Percentiles rank a stretch among this genome's conserved stretches.
These are phyloP conservation scores for Aspergillus versicolor DNA, from an alignment of 2,329 filamentous ascomycete genomes.

Conservation along the genomic window DNA sequence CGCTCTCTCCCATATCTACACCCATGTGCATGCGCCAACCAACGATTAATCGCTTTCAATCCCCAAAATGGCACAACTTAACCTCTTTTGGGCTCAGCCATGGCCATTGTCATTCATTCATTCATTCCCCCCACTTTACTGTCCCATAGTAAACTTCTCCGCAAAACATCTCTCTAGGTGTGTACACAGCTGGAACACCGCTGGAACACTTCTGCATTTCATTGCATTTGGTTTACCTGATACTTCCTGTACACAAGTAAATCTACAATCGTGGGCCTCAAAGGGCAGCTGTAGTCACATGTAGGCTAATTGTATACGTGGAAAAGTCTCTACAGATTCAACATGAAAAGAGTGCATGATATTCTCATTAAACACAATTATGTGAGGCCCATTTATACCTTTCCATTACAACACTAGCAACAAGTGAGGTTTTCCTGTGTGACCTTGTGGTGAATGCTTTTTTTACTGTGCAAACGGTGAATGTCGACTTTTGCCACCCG, in stretches of 20 bases:
- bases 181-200: neutral
- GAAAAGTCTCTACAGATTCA: too few species aligned
- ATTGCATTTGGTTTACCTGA: neutral
- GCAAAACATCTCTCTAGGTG: neutral
- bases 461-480: too few species aligned
- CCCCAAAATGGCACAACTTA: neutral
- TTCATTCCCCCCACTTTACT: neutral
- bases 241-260: neutral
- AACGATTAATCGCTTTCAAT: neutral
- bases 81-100: neutral
- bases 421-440: too few species aligned
- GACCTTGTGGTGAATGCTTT: too few species aligned
- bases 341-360: too few species aligned
- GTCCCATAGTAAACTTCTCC: neutral
- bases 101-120: neutral
- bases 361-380: too few species aligned
- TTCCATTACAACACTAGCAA: too few species aligned
- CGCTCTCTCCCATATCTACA: neutral
- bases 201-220: neutral
- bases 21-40: neutral
- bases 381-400: too few species aligned
- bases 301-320: too few species aligned
- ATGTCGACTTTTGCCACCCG: too few species aligned
- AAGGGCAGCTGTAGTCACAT: too few species aligned
- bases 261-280: neutral